phyloP scores from a whole-genome alignment of 148 eudicot genomes.

The Chenopodium album region DNA sequence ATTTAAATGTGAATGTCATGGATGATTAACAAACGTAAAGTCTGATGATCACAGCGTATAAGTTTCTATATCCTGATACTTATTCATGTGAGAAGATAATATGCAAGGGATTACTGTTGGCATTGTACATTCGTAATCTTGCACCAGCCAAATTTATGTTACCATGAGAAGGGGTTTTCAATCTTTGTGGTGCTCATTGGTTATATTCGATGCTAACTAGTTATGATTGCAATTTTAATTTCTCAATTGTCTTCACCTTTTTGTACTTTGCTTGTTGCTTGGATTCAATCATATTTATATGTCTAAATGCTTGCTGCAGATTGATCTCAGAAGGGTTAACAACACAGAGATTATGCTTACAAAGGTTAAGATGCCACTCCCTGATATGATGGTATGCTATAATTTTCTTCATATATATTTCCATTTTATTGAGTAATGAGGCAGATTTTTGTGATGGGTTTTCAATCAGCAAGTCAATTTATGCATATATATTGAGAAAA shows the following conservation, averaged over 20 bases:
- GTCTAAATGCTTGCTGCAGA: slow-evolving; percentile 38
- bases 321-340: slow-evolving; percentile 88
- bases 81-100: neutral
- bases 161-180: neutral
- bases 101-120: neutral
- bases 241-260: slow-evolving; percentile 4
- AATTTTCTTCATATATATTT: neutral
- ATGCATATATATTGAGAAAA: neutral
- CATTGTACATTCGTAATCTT: neutral
- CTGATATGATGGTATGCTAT: slow-evolving; percentile 91
- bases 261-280: slow-evolving; percentile 10
- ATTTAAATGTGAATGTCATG: no score
- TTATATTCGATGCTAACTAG: neutral
- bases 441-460: neutral
- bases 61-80: no score
- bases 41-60: no score
- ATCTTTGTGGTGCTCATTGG: neutral
- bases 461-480: neutral
- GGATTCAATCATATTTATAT: neutral
- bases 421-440: neutral
- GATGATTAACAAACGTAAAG: no score
- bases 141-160: neutral
- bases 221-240: neutral
- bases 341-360: slow-evolving; percentile 98
- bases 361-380: slow-evolving; percentile 97